Evolutionary conservation across 1,139 yeast species (phyloP), one percentile per base, ranked within the genome.

Genomic region (Candida sp.): DNA sequence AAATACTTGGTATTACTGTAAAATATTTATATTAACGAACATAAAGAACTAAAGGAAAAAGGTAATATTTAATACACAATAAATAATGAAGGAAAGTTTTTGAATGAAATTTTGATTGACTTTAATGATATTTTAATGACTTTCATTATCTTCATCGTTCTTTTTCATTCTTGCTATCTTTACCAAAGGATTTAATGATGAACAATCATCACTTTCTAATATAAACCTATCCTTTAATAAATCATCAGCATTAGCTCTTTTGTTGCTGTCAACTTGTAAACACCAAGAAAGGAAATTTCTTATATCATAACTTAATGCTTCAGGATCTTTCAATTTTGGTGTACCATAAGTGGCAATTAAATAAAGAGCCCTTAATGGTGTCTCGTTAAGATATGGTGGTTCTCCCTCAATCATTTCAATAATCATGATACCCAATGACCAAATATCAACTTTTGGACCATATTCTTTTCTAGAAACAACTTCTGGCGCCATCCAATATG

Each of bases 401-500:
- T 93, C 99, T 30, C 99, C 98, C 66, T 93, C 98, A 53, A 93
- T 88, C 99, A 93, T 93, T 66, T 93, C 99, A 58, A 93, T 90
- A 19, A 91, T 84, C 99, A 93, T 93, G 53, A 93, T 93, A 51
- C 99, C 99, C 51, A 93, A 70, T 9, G 97, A 88, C 99, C 99
- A 93, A 42, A 95, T 85, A 65, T 93, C 99, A 45, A 93, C 97
- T 66, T 95, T 91, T 35, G 97, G 96, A 2, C 97, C 99, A 62
- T 93, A 93, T 56, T 90, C 97, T 60, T 91, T 90, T 51, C 96
- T 75, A 7, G 90, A 82, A 21, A 93, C 97, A 45, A 93, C 97
- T 65, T 93, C 99, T 2, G 99, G 99, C 0, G 99, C 99, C 99
- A 93, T 93, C 99, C 99, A 93, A 63, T 93, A 93, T 4, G 99